Evolutionary conservation across 2,329 filamentous ascomycete genomes (phyloP).

Genomic region (Penicillium glabrum): DNA sequence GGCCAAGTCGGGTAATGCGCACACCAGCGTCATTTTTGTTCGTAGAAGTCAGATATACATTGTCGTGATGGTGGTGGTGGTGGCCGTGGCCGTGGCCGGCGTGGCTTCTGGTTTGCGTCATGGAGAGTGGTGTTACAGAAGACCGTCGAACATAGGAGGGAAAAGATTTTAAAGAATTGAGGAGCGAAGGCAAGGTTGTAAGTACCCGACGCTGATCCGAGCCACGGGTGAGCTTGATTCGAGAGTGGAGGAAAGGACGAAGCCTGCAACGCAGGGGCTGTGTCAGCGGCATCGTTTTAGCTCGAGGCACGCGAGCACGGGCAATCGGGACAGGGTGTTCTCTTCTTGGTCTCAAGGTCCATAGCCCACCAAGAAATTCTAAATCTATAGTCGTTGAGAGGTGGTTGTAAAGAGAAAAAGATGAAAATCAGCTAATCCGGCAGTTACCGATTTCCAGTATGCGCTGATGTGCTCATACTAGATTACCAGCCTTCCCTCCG

Average conservation of each 20-base stretch:
- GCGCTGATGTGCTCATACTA: slow-evolving; percentile 13
- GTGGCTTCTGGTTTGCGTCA: slow-evolving; percentile 48
- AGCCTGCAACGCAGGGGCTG: slow-evolving; percentile 41
- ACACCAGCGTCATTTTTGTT: slow-evolving; percentile 93
- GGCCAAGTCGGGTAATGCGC: slow-evolving; percentile 84
- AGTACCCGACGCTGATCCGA: slow-evolving; percentile 21
- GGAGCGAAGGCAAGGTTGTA: slow-evolving; percentile 18
- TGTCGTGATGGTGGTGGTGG: slow-evolving; percentile 79
- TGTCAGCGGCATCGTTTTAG: slow-evolving; percentile 34
- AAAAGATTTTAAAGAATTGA: slow-evolving; percentile 6
- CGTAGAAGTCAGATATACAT: slow-evolving; percentile 73
- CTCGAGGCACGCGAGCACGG: slow-evolving; percentile 23
- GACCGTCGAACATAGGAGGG: slow-evolving; percentile 14
- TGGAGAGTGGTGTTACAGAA: slow-evolving; percentile 13
- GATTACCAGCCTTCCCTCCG: not conserved
- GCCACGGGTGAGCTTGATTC: slow-evolving; percentile 8
- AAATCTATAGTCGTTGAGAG: not conserved
- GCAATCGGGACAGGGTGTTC: slow-evolving; percentile 24
- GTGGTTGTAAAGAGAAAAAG: not conserved
- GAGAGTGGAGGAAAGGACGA: slow-evolving; percentile 28
- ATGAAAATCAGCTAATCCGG: slow-evolving; percentile 25
- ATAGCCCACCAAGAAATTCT: not conserved
- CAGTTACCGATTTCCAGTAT: slow-evolving; percentile 14
- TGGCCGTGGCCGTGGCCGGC: slow-evolving; percentile 55
- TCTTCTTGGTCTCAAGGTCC: slow-evolving; percentile 9